Conservation (phyloP, 2,329 filamentous ascomycete species). For the Lizonia empirigonia region DNA sequence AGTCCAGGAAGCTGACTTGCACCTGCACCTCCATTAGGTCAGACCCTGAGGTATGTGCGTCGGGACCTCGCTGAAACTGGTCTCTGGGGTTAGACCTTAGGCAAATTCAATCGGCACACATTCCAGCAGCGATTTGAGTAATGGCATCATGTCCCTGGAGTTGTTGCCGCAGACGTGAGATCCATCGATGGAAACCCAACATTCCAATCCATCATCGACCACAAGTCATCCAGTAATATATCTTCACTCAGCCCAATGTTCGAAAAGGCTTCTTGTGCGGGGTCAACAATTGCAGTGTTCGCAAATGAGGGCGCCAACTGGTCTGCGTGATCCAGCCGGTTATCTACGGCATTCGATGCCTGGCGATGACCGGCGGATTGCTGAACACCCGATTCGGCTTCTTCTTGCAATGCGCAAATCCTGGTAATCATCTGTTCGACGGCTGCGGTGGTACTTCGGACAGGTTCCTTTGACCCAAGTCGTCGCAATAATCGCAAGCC, state of each 20-base stretch:
- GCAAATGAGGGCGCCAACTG: neutral
- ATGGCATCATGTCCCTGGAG: neutral
- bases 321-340: neutral
- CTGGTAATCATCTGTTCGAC: conserved; percentile 12
- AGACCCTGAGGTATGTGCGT: too few relatives aligned
- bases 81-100: too few relatives aligned
- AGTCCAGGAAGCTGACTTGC: too few relatives aligned
- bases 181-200: conserved; percentile 13
- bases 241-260: neutral
- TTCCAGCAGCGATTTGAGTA: too few relatives aligned
- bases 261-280: neutral
- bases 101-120: too few relatives aligned
- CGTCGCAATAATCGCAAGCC: conserved; percentile 1
- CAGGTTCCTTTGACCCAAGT: conserved; percentile 4
- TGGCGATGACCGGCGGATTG: neutral
- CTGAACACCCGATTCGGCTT: neutral
- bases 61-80: too few relatives aligned
- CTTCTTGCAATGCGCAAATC: neutral
- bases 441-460: conserved; percentile 1
- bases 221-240: conserved; percentile 9
- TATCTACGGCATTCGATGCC: neutral
- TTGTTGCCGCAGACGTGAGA: neutral
- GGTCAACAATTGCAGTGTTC: neutral
- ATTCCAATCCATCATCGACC: conserved; percentile 17
- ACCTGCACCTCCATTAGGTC: too few relatives aligned